Evolutionary conservation across 2,329 filamentous ascomycete genomes (phyloP).

Genomic region (Aspergillus terreus): DNA sequence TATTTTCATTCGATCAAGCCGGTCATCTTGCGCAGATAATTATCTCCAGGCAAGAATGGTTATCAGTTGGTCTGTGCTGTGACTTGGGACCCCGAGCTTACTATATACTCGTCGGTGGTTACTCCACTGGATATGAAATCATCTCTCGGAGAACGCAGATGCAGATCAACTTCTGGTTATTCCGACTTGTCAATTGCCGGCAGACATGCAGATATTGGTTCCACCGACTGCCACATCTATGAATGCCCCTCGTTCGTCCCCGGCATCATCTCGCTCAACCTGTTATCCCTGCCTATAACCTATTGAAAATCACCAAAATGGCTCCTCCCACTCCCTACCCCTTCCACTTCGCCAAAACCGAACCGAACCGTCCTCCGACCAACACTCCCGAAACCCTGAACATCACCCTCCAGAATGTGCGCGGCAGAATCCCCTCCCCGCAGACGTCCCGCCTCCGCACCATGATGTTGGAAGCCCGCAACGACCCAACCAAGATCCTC

Average conservation of each 20-base stretch:
- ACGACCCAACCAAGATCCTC: conserved; percentile 43
- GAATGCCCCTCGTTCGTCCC: not conserved
- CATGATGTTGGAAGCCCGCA: conserved; percentile 33
- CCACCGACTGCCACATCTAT: too few species aligned
- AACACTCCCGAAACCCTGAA: not conserved
- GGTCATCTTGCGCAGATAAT: too few species aligned
- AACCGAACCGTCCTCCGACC: not conserved
- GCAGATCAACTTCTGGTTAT: too few species aligned
- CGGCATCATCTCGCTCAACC: not conserved
- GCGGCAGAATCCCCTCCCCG: conserved; percentile 35
- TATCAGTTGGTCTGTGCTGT: too few species aligned
- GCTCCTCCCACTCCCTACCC: not conserved
- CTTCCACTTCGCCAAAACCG: not conserved
- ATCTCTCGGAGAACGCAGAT: too few species aligned
- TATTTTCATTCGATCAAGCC: too few species aligned
- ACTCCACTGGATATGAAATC: too few species aligned
- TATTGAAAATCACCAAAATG: not conserved
- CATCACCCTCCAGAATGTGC: conserved; percentile 25
- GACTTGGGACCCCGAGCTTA: too few species aligned
- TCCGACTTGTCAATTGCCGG: too few species aligned
- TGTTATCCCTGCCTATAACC: not conserved
- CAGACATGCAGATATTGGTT: too few species aligned
- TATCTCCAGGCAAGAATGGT: too few species aligned
- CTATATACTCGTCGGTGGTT: too few species aligned
- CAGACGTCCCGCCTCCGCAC: conserved; percentile 34